Evolutionary conservation across 2,329 filamentous ascomycete species (phyloP).

Genomic region (Orbilia blumenaviensis): DNA sequence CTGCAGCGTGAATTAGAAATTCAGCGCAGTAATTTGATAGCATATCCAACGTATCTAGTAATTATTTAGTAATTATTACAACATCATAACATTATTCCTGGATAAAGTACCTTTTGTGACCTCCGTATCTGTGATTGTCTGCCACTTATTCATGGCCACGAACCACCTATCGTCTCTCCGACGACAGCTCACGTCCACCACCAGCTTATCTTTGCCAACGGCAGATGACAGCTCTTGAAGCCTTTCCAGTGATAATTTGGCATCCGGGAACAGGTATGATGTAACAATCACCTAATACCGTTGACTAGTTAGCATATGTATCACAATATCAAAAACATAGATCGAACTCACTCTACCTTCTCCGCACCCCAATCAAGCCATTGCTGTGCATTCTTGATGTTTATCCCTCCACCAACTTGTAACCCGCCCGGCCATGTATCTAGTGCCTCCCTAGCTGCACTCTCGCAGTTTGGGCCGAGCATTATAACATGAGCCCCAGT

Average conservation of each 20-base stretch:
- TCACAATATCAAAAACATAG: not conserved
- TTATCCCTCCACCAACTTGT: slow-evolving; percentile 95
- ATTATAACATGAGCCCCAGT: slow-evolving; percentile 93
- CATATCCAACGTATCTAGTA: slow-evolving; percentile 56
- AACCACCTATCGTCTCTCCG: slow-evolving; percentile 81
- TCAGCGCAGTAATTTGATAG: slow-evolving; percentile 78
- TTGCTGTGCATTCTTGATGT: slow-evolving; percentile 78
- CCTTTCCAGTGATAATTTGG: slow-evolving; percentile 79
- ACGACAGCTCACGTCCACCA: slow-evolving; percentile 94
- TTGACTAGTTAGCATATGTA: not conserved
- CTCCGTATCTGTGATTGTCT: slow-evolving; percentile 96
- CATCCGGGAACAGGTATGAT: slow-evolving; percentile 88
- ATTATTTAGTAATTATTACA: slow-evolving; percentile 1
- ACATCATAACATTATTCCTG: not conserved
- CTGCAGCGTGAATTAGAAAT: slow-evolving; percentile 95
- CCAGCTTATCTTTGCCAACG: slow-evolving; percentile 78
- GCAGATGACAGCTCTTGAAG: slow-evolving; percentile 77
- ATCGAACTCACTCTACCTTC: slow-evolving; percentile 70
- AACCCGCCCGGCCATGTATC: slow-evolving; percentile 79
- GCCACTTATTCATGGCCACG: slow-evolving; percentile 99
- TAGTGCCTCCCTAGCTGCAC: slow-evolving; percentile 79
- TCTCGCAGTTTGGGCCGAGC: slow-evolving; percentile 87
- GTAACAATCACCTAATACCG: slow-evolving; percentile 89
- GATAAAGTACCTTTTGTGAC: slow-evolving; percentile 77
- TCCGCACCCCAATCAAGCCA: slow-evolving; percentile 87